Evolutionary conservation across 1,284 basidiomycete genomes (phyloP).

Genomic region (Gymnopus androsaceus): DNA sequence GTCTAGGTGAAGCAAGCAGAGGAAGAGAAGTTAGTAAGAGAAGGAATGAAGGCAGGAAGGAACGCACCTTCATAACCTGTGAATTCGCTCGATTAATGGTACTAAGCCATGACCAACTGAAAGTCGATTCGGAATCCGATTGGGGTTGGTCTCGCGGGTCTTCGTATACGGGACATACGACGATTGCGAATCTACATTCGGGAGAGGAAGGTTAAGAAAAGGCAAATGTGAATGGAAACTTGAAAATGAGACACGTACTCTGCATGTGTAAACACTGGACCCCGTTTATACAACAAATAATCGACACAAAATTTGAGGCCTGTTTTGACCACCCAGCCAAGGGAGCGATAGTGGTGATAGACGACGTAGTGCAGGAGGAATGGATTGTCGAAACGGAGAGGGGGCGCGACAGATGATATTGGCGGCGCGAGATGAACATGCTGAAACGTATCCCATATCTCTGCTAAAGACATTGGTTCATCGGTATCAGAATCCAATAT

Average conservation of each 20-base stretch:
- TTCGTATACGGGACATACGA: slow-evolving; percentile 89
- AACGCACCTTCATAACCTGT: slow-evolving; percentile 89
- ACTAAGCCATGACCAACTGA: slow-evolving; percentile 94
- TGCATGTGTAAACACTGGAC: slow-evolving; percentile 94
- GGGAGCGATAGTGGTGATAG: slow-evolving; percentile 94
- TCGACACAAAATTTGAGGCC: slow-evolving; percentile 99
- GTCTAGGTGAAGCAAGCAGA: slow-evolving; percentile 62
- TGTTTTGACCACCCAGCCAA: slow-evolving; percentile 97
- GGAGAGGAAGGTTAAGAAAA: neutral
- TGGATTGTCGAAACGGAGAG: slow-evolving; percentile 80
- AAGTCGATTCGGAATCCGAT: slow-evolving; percentile 68
- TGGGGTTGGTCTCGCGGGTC: slow-evolving; percentile 69
- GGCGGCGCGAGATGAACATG: slow-evolving; percentile 37
- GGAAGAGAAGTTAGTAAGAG: neutral
- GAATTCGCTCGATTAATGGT: slow-evolving; percentile 97
- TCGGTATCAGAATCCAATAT: slow-evolving; percentile 62
- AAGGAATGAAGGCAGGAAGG: neutral
- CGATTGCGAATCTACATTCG: slow-evolving; percentile 78
- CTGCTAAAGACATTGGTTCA: slow-evolving; percentile 50
- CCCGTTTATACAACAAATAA: slow-evolving; percentile 91
- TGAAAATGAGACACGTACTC: slow-evolving; percentile 60
- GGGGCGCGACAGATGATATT: slow-evolving; percentile 31
- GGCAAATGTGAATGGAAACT: neutral
- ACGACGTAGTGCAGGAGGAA: slow-evolving; percentile 89
- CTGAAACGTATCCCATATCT: slow-evolving; percentile 67